Evolutionary conservation across 2,329 filamentous ascomycete species (phyloP).

Genomic region (Ilyonectria mors-panacis): DNA sequence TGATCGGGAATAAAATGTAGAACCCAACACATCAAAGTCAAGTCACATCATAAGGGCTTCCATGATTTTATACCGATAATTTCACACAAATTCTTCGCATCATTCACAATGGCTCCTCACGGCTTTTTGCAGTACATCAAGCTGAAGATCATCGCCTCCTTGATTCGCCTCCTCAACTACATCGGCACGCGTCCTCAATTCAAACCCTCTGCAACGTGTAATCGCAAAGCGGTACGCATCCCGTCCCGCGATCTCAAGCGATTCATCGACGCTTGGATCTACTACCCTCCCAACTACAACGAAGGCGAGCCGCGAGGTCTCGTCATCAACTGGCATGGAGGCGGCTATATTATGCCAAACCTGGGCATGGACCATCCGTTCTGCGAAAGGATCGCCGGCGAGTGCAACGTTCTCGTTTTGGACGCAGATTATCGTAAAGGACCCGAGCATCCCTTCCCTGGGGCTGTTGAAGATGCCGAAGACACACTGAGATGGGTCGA

Average conservation of each 20-base stretch:
- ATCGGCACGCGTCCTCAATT: constrained; percentile 30
- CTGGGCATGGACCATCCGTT: constrained; percentile 58
- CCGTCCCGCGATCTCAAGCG: constrained; percentile 48
- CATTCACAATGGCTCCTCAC: constrained; percentile 17
- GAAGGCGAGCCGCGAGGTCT: constrained; percentile 38
- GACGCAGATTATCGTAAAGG: constrained; percentile 58
- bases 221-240: constrained; percentile 39
- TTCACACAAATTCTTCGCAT: not conserved
- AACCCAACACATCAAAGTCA: not conserved
- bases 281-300: constrained; percentile 35
- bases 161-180: constrained; percentile 38
- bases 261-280: constrained; percentile 49
- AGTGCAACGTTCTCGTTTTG: constrained; percentile 45
- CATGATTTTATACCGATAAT: not conserved
- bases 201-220: constrained; percentile 15
- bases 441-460: constrained; percentile 58
- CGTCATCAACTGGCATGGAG: constrained; percentile 54
- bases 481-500: constrained; percentile 54
- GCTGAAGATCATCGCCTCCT: constrained; percentile 33
- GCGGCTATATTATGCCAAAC: constrained; percentile 53
- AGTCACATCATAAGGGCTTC: not conserved
- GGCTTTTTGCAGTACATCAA: constrained; percentile 31
- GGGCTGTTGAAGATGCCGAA: constrained; percentile 49
- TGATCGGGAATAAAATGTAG: not conserved
- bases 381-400: constrained; percentile 51